Conservation (phyloP, 805 yeast genomes). For the Middelhovenomyces tepae region DNA sequence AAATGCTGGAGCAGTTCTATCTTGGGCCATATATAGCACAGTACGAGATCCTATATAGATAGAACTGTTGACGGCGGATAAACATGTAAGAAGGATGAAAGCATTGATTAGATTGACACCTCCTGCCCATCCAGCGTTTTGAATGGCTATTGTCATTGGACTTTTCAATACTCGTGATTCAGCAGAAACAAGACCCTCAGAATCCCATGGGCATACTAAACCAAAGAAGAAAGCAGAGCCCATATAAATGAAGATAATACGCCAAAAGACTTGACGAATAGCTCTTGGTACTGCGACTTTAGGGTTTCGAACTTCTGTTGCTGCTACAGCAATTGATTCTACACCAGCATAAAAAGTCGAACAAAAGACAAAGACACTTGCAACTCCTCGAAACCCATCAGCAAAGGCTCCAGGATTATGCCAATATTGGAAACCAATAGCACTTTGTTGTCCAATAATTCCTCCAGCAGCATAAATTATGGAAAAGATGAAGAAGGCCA, state of each 20-base stretch:
- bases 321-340: conserved; percentile 54
- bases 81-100: conserved; percentile 51
- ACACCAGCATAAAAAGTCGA: conserved; percentile 53
- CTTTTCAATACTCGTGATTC: conserved; percentile 41
- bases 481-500: conserved; percentile 48
- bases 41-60: conserved; percentile 64
- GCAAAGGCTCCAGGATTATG: conserved; percentile 41
- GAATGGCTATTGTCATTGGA: conserved; percentile 41
- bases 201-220: conserved; percentile 49
- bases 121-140: conserved; percentile 44
- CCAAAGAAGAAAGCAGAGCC: conserved; percentile 53
- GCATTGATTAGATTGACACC: conserved; percentile 51
- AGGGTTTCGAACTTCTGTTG: conserved; percentile 57
- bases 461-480: conserved; percentile 49
- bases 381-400: conserved; percentile 40
- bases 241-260: conserved; percentile 48
- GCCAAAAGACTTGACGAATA: conserved; percentile 46
- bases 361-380: conserved; percentile 48
- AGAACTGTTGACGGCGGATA: conserved; percentile 63
- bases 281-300: conserved; percentile 52
- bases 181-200: conserved; percentile 33
- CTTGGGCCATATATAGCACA: conserved; percentile 52
- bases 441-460: conserved; percentile 40
- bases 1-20: conserved; percentile 50
- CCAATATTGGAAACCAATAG: conserved; percentile 55